Base-by-base conservation (phyloP, 202 grass and related monocot genomes). In the Brachypodium distachyon region DNA sequence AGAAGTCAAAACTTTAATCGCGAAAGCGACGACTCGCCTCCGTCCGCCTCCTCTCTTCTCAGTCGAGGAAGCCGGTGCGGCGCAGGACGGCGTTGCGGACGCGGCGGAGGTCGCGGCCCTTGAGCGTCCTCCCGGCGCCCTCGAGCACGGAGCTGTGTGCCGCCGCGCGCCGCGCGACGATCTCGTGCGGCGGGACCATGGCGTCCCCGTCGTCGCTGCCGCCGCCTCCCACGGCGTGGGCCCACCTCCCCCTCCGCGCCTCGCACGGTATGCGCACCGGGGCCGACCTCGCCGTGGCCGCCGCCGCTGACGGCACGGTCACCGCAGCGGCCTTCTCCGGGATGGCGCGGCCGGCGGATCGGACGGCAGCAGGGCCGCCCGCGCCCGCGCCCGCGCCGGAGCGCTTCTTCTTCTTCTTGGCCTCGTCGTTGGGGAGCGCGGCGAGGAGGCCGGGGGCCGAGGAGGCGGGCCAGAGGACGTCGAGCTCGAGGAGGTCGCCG, bases 41-140 rank as follows among this genome's bases (percentile, higher is more conserved):
- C 81, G 74, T 40, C n/a, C n/a, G n/a, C n/a, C n/a, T n/a, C n/a
- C n/a, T n/a, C n/a, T n/a, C n/a, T 50, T 84, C 78, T 90, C 78
- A 91, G 81, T 91, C 85, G 63, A 94, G 92, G 86, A 94, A 94
- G 63, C 91, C 91, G 16, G 91, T 94, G 62, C 89, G 84, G 68
- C 85, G 88, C 72, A 87, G 89, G 64, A 94, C 76, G 23, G 92
- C 83, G 67, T 94, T 94, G 85, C 92, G 88, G 17, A 94, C 85
- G 66, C 78, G 86, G 49, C 80, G 79, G 79, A 94, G 89, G 72
- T 94, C 92, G 18, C 92, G 86, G 10, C 92, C 92, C 84, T 94
- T 94, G 21, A 94, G 92, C 46, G 92, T 94, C 84, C 92, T 84
- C 59, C 92, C 92, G 34, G 81, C 82, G 22, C 91, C 91, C 74